A percentile compares a stretch with the other conserved stretches of the same genome.
phyloP scores from a whole-genome alignment of 2,329 filamentous ascomycete species.

The Fusarium verticillioides region DNA sequence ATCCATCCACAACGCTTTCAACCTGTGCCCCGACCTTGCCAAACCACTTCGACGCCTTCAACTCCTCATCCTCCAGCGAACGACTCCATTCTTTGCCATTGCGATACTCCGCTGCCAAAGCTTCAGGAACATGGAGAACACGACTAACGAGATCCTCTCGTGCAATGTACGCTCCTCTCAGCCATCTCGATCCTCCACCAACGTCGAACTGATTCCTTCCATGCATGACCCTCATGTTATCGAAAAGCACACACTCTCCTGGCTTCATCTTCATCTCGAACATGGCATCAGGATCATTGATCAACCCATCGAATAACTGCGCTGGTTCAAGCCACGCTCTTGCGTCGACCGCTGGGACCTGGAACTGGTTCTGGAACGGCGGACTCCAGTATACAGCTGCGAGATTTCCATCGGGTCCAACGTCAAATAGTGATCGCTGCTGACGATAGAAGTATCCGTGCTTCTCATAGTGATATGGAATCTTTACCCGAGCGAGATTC shows the following conservation, averaged over 20 bases:
- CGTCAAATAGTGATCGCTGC: slow-evolving; percentile 64
- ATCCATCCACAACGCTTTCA: slow-evolving; percentile 6
- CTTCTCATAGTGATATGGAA: slow-evolving; percentile 78
- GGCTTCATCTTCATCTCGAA: slow-evolving; percentile 79
- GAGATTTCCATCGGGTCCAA: slow-evolving; percentile 39
- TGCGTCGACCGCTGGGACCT: slow-evolving; percentile 36
- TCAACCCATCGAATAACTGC: slow-evolving; percentile 64
- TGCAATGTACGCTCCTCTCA: slow-evolving; percentile 87
- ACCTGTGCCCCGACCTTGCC: slow-evolving; percentile 29
- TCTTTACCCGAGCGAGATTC: slow-evolving; percentile 53
- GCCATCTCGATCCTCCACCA: slow-evolving; percentile 75
- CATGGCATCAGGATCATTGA: slow-evolving; percentile 69
- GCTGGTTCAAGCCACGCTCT: slow-evolving; percentile 61
- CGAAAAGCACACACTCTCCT: slow-evolving; percentile 93
- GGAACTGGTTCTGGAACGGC: slow-evolving; percentile 76
- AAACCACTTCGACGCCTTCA: slow-evolving; percentile 46
- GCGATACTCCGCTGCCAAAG: slow-evolving; percentile 41
- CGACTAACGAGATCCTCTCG: slow-evolving; percentile 56
- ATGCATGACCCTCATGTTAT: slow-evolving; percentile 87
- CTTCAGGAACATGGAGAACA: slow-evolving; percentile 46
- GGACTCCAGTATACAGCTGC: slow-evolving; percentile 72
- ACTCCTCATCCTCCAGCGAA: slow-evolving; percentile 36
- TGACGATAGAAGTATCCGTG: slow-evolving; percentile 71
- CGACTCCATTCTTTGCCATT: slow-evolving; percentile 41
- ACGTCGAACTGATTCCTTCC: slow-evolving; percentile 80